Evolutionary conservation across 805 yeast genomes (phyloP).

Genomic region (Kodamaea restingae): DNA sequence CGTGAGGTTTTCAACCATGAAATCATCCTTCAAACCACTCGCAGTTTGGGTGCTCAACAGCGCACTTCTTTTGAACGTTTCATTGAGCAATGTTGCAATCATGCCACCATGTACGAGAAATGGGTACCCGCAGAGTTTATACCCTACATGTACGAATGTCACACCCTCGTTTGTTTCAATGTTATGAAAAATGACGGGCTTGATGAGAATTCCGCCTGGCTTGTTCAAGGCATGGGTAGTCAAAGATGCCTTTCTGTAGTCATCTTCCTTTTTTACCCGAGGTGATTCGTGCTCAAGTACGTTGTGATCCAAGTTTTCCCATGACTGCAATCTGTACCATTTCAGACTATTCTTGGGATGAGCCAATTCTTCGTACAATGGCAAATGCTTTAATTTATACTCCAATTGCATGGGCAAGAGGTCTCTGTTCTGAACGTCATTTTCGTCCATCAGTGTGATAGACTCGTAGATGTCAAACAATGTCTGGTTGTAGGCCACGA

Average conservation of each 20-base stretch:
- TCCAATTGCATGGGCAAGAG: slow-evolving; percentile 40
- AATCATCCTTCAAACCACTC: slow-evolving; percentile 35
- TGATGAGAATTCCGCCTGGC: slow-evolving; percentile 77
- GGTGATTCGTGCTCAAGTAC: slow-evolving; percentile 22
- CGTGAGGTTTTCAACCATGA: slow-evolving; percentile 42
- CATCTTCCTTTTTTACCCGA: slow-evolving; percentile 12
- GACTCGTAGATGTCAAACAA: slow-evolving; percentile 28
- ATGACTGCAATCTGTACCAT: slow-evolving; percentile 43
- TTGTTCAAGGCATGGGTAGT: slow-evolving; percentile 48
- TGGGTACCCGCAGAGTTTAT: slow-evolving; percentile 80
- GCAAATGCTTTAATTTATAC: slow-evolving; percentile 44
- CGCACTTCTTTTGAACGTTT: slow-evolving; percentile 58
- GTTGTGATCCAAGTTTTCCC: slow-evolving; percentile 41
- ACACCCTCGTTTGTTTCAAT: slow-evolving; percentile 53
- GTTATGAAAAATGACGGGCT: slow-evolving; percentile 66
- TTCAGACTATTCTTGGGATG: slow-evolving; percentile 42
- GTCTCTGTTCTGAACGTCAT: slow-evolving; percentile 18
- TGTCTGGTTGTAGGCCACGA: slow-evolving; percentile 30
- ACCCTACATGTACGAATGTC: slow-evolving; percentile 72
- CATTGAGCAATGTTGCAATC: slow-evolving; percentile 75
- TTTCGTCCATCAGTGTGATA: slow-evolving; percentile 19
- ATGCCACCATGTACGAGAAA: slow-evolving; percentile 87
- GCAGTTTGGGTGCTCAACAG: slow-evolving; percentile 33
- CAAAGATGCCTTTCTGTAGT: slow-evolving; percentile 19
- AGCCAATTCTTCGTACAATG: slow-evolving; percentile 48